phyloP scores from a whole-genome alignment of 208 protist species.

The Herpetomonas samuelpessoai region DNA sequence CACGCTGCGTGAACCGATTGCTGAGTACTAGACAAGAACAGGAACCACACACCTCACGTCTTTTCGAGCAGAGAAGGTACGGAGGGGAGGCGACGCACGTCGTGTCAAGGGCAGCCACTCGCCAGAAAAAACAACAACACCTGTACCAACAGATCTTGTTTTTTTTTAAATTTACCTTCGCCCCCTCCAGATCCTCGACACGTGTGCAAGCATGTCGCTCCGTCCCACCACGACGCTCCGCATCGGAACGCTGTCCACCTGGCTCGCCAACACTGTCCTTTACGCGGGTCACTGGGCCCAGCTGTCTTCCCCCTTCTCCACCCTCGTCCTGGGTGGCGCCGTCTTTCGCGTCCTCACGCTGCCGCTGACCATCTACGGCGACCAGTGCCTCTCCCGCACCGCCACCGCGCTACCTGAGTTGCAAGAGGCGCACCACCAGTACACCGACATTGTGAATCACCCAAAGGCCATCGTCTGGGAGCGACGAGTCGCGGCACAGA shows the following conservation, averaged over 20 bases:
- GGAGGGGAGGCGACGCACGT: too few species aligned
- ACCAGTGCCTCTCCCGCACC: slow-evolving; percentile 60
- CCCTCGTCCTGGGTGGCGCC: slow-evolving; percentile 47
- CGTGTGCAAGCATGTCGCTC: slow-evolving; percentile 21
- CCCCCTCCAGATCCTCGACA: too few species aligned
- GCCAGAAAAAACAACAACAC: too few species aligned
- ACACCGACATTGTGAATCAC: slow-evolving; percentile 60
- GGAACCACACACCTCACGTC: too few species aligned
- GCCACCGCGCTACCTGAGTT: slow-evolving; percentile 71
- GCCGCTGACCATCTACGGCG: slow-evolving; percentile 73
- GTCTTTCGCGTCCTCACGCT: slow-evolving; percentile 53
- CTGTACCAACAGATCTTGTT: too few species aligned
- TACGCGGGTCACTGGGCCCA: slow-evolving; percentile 30
- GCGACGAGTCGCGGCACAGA: slow-evolving; percentile 75
- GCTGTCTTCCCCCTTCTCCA: slow-evolving; percentile 42
- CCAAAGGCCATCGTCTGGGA: slow-evolving; percentile 79
- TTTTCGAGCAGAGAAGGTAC: too few species aligned
- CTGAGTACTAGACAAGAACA: too few species aligned
- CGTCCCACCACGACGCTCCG: slow-evolving; percentile 23
- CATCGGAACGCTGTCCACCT: slow-evolving; percentile 55
- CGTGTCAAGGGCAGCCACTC: too few species aligned
- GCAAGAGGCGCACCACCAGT: slow-evolving; percentile 58
- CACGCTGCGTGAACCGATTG: too few species aligned
- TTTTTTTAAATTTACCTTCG: too few species aligned
- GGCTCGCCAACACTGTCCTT: slow-evolving; percentile 50